Conservation (phyloP, 805 yeast species). For the Wickerhamiella alocasiicola region DNA sequence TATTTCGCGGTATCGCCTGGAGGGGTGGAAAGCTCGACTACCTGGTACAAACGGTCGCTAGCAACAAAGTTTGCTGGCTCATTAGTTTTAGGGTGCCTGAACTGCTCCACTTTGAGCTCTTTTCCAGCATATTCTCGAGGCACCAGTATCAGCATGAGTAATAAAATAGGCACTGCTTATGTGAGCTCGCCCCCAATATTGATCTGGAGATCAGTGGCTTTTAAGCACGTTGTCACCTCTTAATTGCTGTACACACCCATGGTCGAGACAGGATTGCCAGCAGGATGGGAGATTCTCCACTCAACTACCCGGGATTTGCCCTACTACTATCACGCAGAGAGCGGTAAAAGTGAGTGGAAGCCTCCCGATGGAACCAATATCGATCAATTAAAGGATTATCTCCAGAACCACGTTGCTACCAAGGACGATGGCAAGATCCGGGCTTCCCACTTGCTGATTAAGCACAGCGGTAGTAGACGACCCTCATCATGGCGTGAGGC, state of each 20-base stretch:
- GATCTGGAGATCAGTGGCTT: neutral
- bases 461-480: conserved; percentile 71
- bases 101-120: conserved; percentile 11
- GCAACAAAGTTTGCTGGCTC: conserved; percentile 17
- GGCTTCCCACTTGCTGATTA: conserved; percentile 70
- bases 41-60: conserved; percentile 17
- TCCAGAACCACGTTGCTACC: conserved; percentile 26
- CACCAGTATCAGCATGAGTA: conserved; percentile 4
- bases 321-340: conserved; percentile 60
- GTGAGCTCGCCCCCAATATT: neutral
- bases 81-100: conserved; percentile 21
- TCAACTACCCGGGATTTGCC: conserved; percentile 76
- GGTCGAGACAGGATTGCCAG: conserved; percentile 59
- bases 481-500: conserved; percentile 86
- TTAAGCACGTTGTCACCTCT: neutral
- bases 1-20: neutral
- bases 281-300: conserved; percentile 67
- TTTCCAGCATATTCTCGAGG: conserved; percentile 15
- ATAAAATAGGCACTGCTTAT: neutral
- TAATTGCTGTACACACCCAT: too few relatives aligned
- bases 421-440: conserved; percentile 44
- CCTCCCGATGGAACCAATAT: conserved; percentile 76
- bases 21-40: conserved; percentile 14
- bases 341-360: conserved; percentile 76
- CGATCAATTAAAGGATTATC: conserved; percentile 43